phyloP scores from a whole-genome alignment of 2,329 filamentous ascomycete species.

The Pseudogymnoascus sp. region DNA sequence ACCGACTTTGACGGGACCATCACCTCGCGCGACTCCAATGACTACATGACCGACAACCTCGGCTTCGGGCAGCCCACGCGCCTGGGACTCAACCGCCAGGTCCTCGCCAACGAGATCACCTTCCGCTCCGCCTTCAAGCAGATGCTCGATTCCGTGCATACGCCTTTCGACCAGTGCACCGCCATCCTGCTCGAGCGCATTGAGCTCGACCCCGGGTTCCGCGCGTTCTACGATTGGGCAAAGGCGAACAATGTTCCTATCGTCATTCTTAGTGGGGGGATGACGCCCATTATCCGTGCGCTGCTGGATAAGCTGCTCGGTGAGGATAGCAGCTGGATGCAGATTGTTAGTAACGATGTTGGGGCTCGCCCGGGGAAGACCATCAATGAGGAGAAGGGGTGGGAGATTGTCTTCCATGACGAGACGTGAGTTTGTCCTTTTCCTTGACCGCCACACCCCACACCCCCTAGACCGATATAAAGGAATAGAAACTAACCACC shows the following conservation, averaged over 20 bases:
- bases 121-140: slow-evolving; percentile 84
- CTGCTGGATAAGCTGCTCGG: slow-evolving; percentile 75
- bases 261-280: slow-evolving; percentile 85
- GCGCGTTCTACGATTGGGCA: slow-evolving; percentile 79
- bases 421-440: slow-evolving; percentile 61
- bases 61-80: slow-evolving; percentile 72
- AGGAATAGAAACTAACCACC: neutral
- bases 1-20: slow-evolving; percentile 98
- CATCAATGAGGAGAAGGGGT: slow-evolving; percentile 74
- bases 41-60: slow-evolving; percentile 79
- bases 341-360: slow-evolving; percentile 87
- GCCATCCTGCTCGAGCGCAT: slow-evolving; percentile 72
- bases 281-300: slow-evolving; percentile 84
- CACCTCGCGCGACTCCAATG: slow-evolving; percentile 62
- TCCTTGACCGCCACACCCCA: no score
- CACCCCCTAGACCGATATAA: no score
- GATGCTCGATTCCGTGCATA: slow-evolving; percentile 83
- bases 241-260: slow-evolving; percentile 78
- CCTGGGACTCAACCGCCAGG: slow-evolving; percentile 64
- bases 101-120: slow-evolving; percentile 60
- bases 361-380: slow-evolving; percentile 56
- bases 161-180: slow-evolving; percentile 76
- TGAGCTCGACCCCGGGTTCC: slow-evolving; percentile 80
- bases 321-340: slow-evolving; percentile 64
- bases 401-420: slow-evolving; percentile 84